These are phyloP conservation scores for Trametes polyzona DNA, from an alignment of 1,284 basidiomycete species.

Conservation along the genomic window DNA sequence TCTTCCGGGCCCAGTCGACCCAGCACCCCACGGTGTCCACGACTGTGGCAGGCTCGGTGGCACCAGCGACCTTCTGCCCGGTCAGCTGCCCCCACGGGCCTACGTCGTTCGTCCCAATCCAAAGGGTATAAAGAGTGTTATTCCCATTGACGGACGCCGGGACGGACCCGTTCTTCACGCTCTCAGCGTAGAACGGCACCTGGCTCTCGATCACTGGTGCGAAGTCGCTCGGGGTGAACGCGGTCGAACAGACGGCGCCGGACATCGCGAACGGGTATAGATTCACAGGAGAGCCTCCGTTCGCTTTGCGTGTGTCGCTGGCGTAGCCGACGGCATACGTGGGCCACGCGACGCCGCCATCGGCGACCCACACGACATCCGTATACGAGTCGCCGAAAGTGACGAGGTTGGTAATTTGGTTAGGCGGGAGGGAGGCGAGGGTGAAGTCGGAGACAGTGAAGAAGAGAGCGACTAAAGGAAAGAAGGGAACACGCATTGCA, in stretches of 20 bases:
- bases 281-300: not conserved
- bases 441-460: too few relatives aligned
- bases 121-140: slow-evolving; percentile 48
- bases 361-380: slow-evolving; percentile 35
- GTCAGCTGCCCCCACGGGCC: slow-evolving; percentile 43
- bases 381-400: slow-evolving; percentile 54
- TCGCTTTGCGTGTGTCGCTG: too few relatives aligned
- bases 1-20: slow-evolving; percentile 40
- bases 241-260: slow-evolving; percentile 29
- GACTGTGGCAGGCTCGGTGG: too few relatives aligned
- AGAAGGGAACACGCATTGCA: too few relatives aligned
- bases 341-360: not conserved
- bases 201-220: slow-evolving; percentile 42
- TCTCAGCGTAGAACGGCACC: slow-evolving; percentile 41
- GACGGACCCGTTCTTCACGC: slow-evolving; percentile 30
- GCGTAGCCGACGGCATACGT: not conserved
- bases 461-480: too few relatives aligned
- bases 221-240: slow-evolving; percentile 41
- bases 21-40: slow-evolving; percentile 44
- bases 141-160: too few relatives aligned
- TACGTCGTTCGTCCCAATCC: slow-evolving; percentile 53
- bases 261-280: not conserved
- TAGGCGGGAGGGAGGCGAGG: too few relatives aligned
- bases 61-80: slow-evolving; percentile 32
- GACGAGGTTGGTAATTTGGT: slow-evolving; percentile 48